Base-by-base conservation (phyloP, 257 asterid species). In the Solanum lycopersicoides region DNA sequence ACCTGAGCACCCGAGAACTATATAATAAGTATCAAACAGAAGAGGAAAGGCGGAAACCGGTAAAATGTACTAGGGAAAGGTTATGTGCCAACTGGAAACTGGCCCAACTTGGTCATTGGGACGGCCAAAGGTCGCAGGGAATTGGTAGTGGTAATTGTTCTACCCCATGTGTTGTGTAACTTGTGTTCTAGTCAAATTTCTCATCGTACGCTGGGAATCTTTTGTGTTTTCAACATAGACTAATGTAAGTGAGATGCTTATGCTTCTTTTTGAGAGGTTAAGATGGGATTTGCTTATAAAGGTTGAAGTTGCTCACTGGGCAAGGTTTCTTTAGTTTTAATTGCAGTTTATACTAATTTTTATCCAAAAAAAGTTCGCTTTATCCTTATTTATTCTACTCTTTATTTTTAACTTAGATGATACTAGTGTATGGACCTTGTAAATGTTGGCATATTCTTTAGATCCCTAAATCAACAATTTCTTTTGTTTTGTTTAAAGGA, bases 401-500 rank as follows among this genome's bases (percentile, higher is more conserved):
- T 80, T 76, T 53, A 47, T 25, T 32, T 82, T 82, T 50, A 18
- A 50, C 32, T 30, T 50, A 76, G 85, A 82, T 82, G 32, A 53
- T 82, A 50, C 85, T 47, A 50, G 71, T 82, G 69, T 32, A 50
- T 32, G 69, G 12, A 32, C 68, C 45, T 82, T 82, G 13, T 50
- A 82, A 50, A 50, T 82, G 71, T 32, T 47, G 44, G 32, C 59
- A 50, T 82, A 18, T 11, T 50, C 32, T 50, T 82, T 18, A 18
- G 85, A 50, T 82, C 4, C 71, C 71, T 50, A 11, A 82, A 45
- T 50, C 30, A 32, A 50, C 23, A 82, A 32, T 50, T 82, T 50
- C 77, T 50, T 82, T 50, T 74, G 32, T 30, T 83, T 56, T 42
- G 68, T 89, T 69, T 87, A 47, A 86, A 97, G 99, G 98, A 94